A percentile compares a stretch with the other conserved stretches of the same genome.
These are phyloP conservation scores for Candida chilensis DNA, from an alignment of 805 yeast genomes.

Conservation along the genomic window DNA sequence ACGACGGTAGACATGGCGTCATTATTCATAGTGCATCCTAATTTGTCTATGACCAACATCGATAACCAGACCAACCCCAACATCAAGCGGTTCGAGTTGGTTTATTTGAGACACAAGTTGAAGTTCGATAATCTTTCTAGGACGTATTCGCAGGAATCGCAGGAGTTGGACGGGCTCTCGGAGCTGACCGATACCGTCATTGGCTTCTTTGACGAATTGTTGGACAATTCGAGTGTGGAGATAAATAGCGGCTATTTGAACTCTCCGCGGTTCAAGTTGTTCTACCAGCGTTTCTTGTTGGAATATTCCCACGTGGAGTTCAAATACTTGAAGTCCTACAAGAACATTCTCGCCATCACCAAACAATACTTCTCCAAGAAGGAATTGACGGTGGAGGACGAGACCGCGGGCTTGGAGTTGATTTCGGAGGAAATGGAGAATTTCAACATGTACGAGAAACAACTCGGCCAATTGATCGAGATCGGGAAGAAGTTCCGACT, in stretches of 20 bases:
- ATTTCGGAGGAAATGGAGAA: slow-evolving; percentile 3
- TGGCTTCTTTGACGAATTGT: not conserved
- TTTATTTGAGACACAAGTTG: not conserved
- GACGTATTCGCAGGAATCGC: not conserved
- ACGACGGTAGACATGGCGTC: slow-evolving; percentile 1
- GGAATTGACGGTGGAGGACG: slow-evolving; percentile 6
- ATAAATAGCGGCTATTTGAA: not conserved
- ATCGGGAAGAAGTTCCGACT: not conserved
- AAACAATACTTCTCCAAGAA: slow-evolving; percentile 4
- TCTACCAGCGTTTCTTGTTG: slow-evolving; percentile 2
- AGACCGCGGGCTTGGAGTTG: slow-evolving; percentile 5
- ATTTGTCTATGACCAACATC: not conserved
- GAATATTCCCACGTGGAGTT: slow-evolving; percentile 1
- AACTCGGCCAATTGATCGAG: slow-evolving; percentile 1
- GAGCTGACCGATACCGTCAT: not conserved
- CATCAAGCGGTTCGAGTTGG: not conserved
- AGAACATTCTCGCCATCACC: slow-evolving; percentile 2
- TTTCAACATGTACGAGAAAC: slow-evolving; percentile 3
- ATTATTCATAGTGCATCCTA: slow-evolving; percentile 1
- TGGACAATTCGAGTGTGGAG: not conserved
- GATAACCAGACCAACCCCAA: not conserved
- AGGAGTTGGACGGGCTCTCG: not conserved
- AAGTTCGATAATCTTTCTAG: not conserved
- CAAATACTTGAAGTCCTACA: slow-evolving; percentile 2
- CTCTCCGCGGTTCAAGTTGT: slow-evolving; percentile 1